Evolutionary conservation across 2,329 filamentous ascomycete species (phyloP), one percentile per base, ranked within the genome.

Genomic region (Claviceps cyperi): DNA sequence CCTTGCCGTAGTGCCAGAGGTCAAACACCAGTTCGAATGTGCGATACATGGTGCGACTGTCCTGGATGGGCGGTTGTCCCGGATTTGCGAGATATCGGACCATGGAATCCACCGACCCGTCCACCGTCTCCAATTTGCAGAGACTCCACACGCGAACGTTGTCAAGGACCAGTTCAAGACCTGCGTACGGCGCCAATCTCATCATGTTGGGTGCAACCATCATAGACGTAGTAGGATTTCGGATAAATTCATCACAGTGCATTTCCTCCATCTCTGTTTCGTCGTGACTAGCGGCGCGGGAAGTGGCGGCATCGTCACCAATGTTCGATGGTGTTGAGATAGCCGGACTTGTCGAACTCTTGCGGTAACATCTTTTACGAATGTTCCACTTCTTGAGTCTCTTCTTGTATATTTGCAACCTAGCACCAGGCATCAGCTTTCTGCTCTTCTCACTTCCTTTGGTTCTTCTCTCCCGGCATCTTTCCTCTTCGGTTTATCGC

Each of bases 341-440:
- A 4, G 39, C 21, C 8, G 52, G 39, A 15, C 41, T 47, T 14
- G 44, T 49, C 14, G 47, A 36, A 13, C 45, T 44, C 53, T 62
- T 65, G 43, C 64, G 59, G 53, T 67, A 66, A 49, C 57, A 57
- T 38, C 64, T 59, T 50, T 67, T 67, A 48, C 64, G 61, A 21
- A 67, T 52, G 47, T 65, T 63, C 65, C 65, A 67, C 53, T 66
- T 67, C 55, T 63, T 65, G 43, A 67, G 55, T 35, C 65, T 59
- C 53, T 67, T 67, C 51, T 67, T 67, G 49, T 66, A 67, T 64
- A 67, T 67, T 43, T 67, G 64, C 50, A 66, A 63, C 49, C 65
- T 67, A 43, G 46, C 24, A 32, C 17, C 6, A 32, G 22, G 6
- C 14, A 43, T 43, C 22, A 43, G 41, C 14, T 24, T 43, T 11